These are phyloP conservation scores for Canavalia ensiformis DNA, from an alignment of 306 rosid genomes.

Conservation along the genomic window DNA sequence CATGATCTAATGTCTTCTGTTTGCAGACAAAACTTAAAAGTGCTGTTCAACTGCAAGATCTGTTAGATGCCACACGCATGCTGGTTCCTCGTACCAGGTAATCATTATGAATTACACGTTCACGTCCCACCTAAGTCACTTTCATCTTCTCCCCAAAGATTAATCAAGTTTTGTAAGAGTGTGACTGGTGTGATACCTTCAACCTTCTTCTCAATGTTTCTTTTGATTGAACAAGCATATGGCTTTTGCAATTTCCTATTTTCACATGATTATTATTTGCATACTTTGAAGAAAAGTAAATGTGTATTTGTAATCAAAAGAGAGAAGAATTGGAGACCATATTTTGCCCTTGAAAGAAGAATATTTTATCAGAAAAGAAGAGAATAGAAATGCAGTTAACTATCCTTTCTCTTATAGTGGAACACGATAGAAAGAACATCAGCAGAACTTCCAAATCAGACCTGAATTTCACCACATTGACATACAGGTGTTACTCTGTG, in stretches of 20 bases:
- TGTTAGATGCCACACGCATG: constrained; percentile 95
- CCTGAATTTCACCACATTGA: neutral
- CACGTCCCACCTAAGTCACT: constrained; percentile 10
- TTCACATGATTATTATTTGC: constrained; percentile 20
- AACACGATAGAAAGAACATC: constrained; percentile 13
- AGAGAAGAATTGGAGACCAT: neutral
- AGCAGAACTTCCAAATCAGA: constrained; percentile 1
- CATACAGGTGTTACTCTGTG: neutral
- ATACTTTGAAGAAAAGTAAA: constrained; percentile 16
- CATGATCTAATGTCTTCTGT: constrained; percentile 44
- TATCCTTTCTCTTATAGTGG: neutral
- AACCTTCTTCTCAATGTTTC: neutral
- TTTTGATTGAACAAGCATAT: constrained; percentile 1
- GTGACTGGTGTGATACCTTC: constrained; percentile 8
- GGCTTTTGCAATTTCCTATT: constrained; percentile 14
- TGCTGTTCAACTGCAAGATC: constrained; percentile 96
- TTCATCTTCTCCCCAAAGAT: constrained; percentile 10
- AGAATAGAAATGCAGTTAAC: neutral
- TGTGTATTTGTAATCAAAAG: neutral
- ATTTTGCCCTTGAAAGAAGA: neutral
- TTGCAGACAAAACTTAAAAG: constrained; percentile 92
- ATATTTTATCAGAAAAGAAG: neutral
- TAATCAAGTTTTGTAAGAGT: constrained; percentile 7
- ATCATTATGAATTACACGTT: constrained; percentile 24
- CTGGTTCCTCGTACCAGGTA: constrained; percentile 96